Conservation (phyloP, 2,329 filamentous ascomycete species). For the Sarocladiaceae sp. region DNA sequence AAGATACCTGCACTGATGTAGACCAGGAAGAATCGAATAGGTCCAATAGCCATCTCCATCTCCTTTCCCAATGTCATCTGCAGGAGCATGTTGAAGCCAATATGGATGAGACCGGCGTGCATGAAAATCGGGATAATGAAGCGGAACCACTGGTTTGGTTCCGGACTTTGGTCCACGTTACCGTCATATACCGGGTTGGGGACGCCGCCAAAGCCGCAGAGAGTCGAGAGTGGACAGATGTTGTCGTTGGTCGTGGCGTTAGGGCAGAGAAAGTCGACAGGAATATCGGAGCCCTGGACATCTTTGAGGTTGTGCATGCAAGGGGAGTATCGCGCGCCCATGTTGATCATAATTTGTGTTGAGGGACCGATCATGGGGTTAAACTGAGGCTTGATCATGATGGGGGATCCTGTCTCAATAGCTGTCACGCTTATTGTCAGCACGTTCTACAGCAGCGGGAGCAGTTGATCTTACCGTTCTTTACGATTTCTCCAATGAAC, state of each 20-base stretch:
- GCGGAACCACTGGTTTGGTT: constrained; percentile 91
- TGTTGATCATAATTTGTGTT: constrained; percentile 84
- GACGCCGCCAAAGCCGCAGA: constrained; percentile 79
- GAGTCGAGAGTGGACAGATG: constrained; percentile 65
- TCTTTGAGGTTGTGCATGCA: constrained; percentile 84
- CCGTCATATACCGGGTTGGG: constrained; percentile 59
- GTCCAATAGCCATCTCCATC: constrained; percentile 86
- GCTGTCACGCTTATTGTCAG: constrained; percentile 36
- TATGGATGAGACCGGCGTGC: constrained; percentile 89
- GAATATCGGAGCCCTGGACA: constrained; percentile 45
- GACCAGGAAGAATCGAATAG: constrained; percentile 79
- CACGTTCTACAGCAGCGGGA: neutral
- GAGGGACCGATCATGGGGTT: constrained; percentile 98
- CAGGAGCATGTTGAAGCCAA: constrained; percentile 88
- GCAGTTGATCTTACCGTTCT: constrained; percentile 62
- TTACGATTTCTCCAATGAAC: constrained; percentile 83
- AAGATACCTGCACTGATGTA: constrained; percentile 92
- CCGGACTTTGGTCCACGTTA: constrained; percentile 41
- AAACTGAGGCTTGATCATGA: constrained; percentile 75
- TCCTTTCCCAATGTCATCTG: constrained; percentile 86
- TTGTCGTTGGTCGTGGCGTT: constrained; percentile 60
- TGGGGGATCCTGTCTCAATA: constrained; percentile 69
- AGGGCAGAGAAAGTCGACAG: constrained; percentile 70
- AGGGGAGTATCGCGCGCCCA: constrained; percentile 86
- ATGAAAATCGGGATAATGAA: constrained; percentile 96